phyloP scores from a whole-genome alignment of 345 rosid genomes.

The Arabidopsis thaliana region DNA sequence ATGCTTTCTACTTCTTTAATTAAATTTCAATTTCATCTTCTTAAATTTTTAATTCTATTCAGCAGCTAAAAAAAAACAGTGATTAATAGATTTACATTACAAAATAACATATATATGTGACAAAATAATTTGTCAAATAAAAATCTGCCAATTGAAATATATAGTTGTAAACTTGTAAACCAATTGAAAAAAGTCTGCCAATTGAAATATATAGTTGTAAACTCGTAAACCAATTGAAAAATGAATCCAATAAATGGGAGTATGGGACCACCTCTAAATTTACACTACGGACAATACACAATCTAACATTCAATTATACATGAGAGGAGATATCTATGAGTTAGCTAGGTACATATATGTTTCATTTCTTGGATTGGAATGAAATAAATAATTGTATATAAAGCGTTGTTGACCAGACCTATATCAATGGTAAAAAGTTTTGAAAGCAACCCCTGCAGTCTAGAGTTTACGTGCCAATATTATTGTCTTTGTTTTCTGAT shows the following conservation, averaged over 20 bases:
- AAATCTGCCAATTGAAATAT: too few species aligned
- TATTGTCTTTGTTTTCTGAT: constrained; percentile 41
- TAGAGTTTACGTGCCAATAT: constrained; percentile 39
- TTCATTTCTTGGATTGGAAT: constrained; percentile 26
- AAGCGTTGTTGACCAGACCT: constrained; percentile 35
- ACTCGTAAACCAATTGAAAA: background rate
- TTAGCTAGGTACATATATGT: constrained; percentile 23
- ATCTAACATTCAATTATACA: constrained; percentile 16
- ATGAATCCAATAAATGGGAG: background rate
- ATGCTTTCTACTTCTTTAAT: background rate
- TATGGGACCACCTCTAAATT: constrained; percentile 35
- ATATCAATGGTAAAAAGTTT: constrained; percentile 29
- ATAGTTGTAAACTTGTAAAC: background rate
- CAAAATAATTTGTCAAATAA: too few species aligned
- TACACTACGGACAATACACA: constrained; percentile 35
- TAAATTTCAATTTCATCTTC: background rate
- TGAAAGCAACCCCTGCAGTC: constrained; percentile 43
- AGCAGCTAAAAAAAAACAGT: background rate
- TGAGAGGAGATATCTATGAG: constrained; percentile 24
- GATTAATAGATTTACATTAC: background rate
- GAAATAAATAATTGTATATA: constrained; percentile 26
- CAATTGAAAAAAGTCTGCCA: background rate
- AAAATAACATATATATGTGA: background rate
- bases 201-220: constrained; percentile 9
- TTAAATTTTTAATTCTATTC: background rate